Evolutionary conservation across 257 asterid species (phyloP), one percentile per base, ranked within the genome.

Genomic region (Solanum appendiculatum): DNA sequence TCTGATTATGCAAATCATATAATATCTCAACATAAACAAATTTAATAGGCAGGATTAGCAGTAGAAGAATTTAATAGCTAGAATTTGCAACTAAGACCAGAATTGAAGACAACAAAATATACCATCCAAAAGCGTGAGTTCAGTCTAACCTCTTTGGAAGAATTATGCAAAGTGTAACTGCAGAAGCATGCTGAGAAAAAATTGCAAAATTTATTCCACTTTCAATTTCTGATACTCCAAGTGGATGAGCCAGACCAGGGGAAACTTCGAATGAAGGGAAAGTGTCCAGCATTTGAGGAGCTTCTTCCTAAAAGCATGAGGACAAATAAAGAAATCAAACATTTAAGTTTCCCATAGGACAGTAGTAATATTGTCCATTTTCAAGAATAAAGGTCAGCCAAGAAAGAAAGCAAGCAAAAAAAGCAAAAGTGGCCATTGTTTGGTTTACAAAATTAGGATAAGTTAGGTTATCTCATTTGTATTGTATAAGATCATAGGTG

Each of bases 171-270:
- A 97, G 99, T 7, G 96, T 95, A 88, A 96, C 95, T 36, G 94
- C 88, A 63, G 97, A 93, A 86, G 98, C 98, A 96, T 96, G 94
- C 90, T 92, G 95, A 56, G 99, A 94, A 90, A 94, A 97, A 87
- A 97, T 92, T 11, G 99, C 97, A 90, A 97, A 97, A 91, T 97
- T 97, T 88, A 86, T 91, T 78, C 99, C 99, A 89, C 37, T 90
- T 91, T 95, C 98, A 86, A 91, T 93, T 90, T 92, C 93, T 5
- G 95, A 97, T 88, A 93, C 99, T 89, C 99, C 99, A 63, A 97
- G 86, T 63, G 98, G 99, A 88, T 93, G 94, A 46, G 96, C 95
- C 89, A 91, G 95, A 87, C 99, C 99, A 36, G 96, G 96, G 34
- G 89, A 91, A 91, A 92, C 92, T 82, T 92, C 91, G 86, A 90